phyloP scores from a whole-genome alignment of 495 filamentous ascomycete species.

The Podospora fimiseda region DNA sequence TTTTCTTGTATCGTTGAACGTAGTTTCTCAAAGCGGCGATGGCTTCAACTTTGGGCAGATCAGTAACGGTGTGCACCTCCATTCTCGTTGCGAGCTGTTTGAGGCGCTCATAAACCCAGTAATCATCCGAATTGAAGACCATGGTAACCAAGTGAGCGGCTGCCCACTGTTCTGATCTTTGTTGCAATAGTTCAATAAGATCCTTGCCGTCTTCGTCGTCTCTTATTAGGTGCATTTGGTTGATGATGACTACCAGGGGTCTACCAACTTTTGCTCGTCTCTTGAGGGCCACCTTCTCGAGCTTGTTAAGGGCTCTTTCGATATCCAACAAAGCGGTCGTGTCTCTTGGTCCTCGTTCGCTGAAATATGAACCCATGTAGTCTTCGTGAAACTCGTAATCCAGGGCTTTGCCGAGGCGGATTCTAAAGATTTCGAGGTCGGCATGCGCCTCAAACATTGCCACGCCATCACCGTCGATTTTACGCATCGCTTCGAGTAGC shows the following conservation, averaged over 20 bases:
- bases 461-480: constrained; percentile 75
- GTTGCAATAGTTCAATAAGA: constrained; percentile 88
- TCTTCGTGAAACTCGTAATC: constrained; percentile 89
- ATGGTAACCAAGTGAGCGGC: constrained; percentile 82
- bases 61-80: constrained; percentile 77
- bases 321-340: constrained; percentile 88
- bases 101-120: constrained; percentile 93
- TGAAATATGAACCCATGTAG: constrained; percentile 93
- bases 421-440: constrained; percentile 89
- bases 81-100: constrained; percentile 87
- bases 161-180: constrained; percentile 93
- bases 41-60: constrained; percentile 72
- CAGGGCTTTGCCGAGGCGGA: constrained; percentile 83
- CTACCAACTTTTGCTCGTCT: constrained; percentile 51
- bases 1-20: constrained; percentile 60
- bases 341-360: constrained; percentile 85
- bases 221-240: constrained; percentile 79
- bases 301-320: constrained; percentile 91
- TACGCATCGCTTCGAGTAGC: constrained; percentile 89
- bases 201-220: constrained; percentile 89
- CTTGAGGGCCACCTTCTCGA: constrained; percentile 85
- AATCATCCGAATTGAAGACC: constrained; percentile 90
- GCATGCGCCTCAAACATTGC: constrained; percentile 95
- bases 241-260: constrained; percentile 83
- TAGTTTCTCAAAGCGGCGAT: constrained; percentile 69